Evolutionary conservation across 768 basidiomycete genomes (phyloP).

Genomic region (Boletus rubropictus): DNA sequence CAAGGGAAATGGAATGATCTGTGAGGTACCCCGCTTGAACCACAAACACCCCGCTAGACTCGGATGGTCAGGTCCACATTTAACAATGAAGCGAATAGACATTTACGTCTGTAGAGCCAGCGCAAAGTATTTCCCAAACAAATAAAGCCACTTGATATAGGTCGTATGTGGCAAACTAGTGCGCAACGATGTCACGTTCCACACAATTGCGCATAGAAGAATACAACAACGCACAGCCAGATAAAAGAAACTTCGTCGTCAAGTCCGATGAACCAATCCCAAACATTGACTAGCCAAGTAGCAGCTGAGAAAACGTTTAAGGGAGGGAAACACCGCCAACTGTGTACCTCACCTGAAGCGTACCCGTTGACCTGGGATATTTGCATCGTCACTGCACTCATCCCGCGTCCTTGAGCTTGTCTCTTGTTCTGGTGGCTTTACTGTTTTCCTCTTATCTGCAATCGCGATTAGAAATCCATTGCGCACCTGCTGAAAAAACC

Average conservation of each 20-base stretch:
- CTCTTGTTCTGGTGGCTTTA: not conserved
- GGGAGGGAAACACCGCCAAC: not conserved
- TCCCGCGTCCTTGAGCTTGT: not conserved
- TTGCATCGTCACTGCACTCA: not conserved
- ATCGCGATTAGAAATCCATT: not conserved
- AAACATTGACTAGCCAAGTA: slow-evolving; percentile 8
- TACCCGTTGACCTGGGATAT: slow-evolving; percentile 5
- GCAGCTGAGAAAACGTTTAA: slow-evolving; percentile 2
- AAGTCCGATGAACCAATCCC: slow-evolving; percentile 18
- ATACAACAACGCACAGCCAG: slow-evolving; percentile 18
- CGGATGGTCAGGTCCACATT: not conserved
- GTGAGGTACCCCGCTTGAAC: slow-evolving; percentile 5
- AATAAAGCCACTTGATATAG: slow-evolving; percentile 24
- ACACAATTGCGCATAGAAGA: not conserved
- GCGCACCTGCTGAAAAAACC: slow-evolving; percentile 3
- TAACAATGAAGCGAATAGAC: not conserved
- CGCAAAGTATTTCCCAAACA: slow-evolving; percentile 20
- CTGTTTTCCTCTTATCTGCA: not conserved
- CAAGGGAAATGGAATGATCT: not conserved
- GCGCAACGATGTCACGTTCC: not conserved
- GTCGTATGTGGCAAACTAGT: slow-evolving; percentile 15
- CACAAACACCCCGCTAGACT: slow-evolving; percentile 5
- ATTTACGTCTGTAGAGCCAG: slow-evolving; percentile 17
- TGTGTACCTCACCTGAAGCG: slow-evolving; percentile 2
- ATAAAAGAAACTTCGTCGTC: slow-evolving; percentile 19